Base-by-base conservation (phyloP, 345 rosid species). In the Salix dunnii region DNA sequence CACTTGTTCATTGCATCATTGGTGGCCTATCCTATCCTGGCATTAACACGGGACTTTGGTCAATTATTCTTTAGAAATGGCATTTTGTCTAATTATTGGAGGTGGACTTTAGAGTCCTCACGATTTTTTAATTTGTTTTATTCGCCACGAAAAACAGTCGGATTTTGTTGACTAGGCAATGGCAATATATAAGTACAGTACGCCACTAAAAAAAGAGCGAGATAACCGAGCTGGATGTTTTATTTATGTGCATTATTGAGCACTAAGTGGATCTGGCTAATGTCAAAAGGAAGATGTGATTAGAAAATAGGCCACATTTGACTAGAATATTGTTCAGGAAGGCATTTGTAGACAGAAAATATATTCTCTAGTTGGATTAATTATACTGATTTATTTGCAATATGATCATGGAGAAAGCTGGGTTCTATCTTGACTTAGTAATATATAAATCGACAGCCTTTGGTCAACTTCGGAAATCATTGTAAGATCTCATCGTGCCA, bases 211-310 rank as follows among this genome's bases (percentile, higher is more conserved):
- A 73, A 74, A 67, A 23, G 11, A 4, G 23, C 5, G 31, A 46
- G 61, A 33, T 73, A 67, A 21, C 36, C 62, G 38, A 11, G 40
- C 6, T 23, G 33, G 48, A 18, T 64, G 40, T 13, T 48, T 69
- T 2, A 49, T 17, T 71, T 71, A 14, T 28, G 18, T 6, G 60
- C 46, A 79, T 74, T 74, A 74, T 79, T 74, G 46, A 79, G 49
- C 65, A 35, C 31, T 25, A 74, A 64, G 38, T 31, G 42, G 43
- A 49, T 38, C 51, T 74, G 60, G 31, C 42, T 48, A 70, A 63
- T n/a, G 70, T 68, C 70, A 79, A 79, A 60, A 61, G 40, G 51
- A 6, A 30, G 25, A n/a, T 28, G 27, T 61, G 36, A 75, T 49
- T 63, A 33, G 27, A 25, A 46, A 68, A 31, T 33, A 2, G 36